A percentile compares a stretch with the other conserved stretches of the same genome.
phyloP scores from a whole-genome alignment of 805 yeast species.

The Pichia heedii region DNA sequence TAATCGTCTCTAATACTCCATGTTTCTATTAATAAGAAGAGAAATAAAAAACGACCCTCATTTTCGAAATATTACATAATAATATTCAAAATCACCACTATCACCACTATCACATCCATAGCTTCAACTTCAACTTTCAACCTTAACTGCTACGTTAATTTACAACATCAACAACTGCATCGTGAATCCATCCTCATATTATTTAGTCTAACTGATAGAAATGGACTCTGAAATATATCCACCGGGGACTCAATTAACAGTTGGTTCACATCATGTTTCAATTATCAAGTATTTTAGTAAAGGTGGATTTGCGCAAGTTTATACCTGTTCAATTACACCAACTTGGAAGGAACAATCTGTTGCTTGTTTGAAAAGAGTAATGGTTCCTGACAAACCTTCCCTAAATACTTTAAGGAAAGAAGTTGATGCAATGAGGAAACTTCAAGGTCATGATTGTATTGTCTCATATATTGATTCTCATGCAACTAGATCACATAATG shows the following conservation, averaged over 20 bases:
- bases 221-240: conserved; percentile 9
- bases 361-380: conserved; percentile 66
- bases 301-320: conserved; percentile 75
- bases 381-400: conserved; percentile 64
- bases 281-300: conserved; percentile 37
- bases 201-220: not conserved
- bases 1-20: no score
- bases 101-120: no score
- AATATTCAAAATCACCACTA: no score
- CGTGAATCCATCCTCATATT: no score
- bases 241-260: conserved; percentile 40
- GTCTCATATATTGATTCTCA: conserved; percentile 70
- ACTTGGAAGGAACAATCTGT: conserved; percentile 29
- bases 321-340: conserved; percentile 50
- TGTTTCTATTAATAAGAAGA: no score
- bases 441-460: conserved; percentile 47
- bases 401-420: conserved; percentile 58
- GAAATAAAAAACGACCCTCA: no score
- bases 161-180: not conserved
- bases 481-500: conserved; percentile 44
- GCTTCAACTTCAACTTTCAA: no score
- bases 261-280: conserved; percentile 39
- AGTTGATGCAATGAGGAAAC: conserved; percentile 68
- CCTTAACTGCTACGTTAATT: no score
- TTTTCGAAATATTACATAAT: no score